Evolutionary conservation across 805 yeast genomes (phyloP), one percentile per base, ranked within the genome.

Genomic region (Ogataea chonburiensis): DNA sequence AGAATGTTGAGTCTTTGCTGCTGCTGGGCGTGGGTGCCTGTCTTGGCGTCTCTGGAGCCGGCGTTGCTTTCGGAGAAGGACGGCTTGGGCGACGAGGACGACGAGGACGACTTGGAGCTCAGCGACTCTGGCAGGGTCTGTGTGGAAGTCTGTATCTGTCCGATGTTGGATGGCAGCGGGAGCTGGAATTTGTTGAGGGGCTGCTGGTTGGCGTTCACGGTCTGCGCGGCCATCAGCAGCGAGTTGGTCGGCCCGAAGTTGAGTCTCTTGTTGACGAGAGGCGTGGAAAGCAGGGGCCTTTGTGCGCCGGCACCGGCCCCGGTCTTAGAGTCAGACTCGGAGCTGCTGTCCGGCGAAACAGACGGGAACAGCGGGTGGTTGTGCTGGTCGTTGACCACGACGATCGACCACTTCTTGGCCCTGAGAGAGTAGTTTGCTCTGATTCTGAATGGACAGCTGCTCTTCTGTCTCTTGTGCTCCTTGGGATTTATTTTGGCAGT

Each of bases 381-480:
- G 56, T 80, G 87, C 5, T 56, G 55, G 45, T 76, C 80, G 55
- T 76, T 75, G 23, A 80, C 69, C 12, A 80, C 74, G 14, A 75
- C 81, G 20, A 80, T 62, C 11, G 75, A 64, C 87, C 87, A 80
- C 37, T 63, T 60, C 40, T 67, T 61, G 22, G 72, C 64, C 42
- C 77, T 61, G 8, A 73, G 45, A 1, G 80, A 72, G 49, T 63
- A 77, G 45, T 80, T 78, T 2, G 86, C 86, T 37, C 87, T 57
- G 27, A 80, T 68, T 53, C 81, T 65, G 50, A 80, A 80, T 2
- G 86, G 86, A 50, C 86, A 80, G 22, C 36, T 42, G 19, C 32
- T 34, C 15, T 67, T 64, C 10, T 62, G 61, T 28, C 44, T 45
- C 31, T 47, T 50, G 11, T 29, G 21, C n/a, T 43, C 51, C 19